Percentiles rank a stretch among this genome's conserved stretches.
These are phyloP conservation scores for Myxozyma lipomycoides DNA, from an alignment of 805 yeast genomes.

Conservation along the genomic window DNA sequence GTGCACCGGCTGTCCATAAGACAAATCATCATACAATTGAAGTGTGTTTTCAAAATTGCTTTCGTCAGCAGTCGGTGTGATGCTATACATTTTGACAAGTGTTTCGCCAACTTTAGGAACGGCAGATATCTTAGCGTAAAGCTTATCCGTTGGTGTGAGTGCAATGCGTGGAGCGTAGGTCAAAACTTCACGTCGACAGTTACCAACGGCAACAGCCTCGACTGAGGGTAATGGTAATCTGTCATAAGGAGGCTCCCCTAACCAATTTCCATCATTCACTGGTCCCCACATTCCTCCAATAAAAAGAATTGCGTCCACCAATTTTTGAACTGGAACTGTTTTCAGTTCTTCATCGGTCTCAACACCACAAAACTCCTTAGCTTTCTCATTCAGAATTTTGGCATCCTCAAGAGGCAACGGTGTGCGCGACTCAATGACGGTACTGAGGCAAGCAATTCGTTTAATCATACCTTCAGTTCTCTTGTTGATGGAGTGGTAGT, in stretches of 20 bases:
- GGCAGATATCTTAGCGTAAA: conserved; percentile 7
- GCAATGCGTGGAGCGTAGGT: conserved; percentile 24
- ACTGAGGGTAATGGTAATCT: conserved; percentile 17
- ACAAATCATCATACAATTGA: conserved; percentile 23
- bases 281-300: conserved; percentile 32
- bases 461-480: conserved; percentile 26
- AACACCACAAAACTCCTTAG: conserved; percentile 16
- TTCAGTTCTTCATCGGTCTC: conserved; percentile 27
- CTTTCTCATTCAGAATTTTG: conserved; percentile 18
- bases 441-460: conserved; percentile 33
- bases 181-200: conserved; percentile 32
- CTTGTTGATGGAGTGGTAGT: conserved; percentile 36
- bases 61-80: conserved; percentile 6
- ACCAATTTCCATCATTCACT: conserved; percentile 31
- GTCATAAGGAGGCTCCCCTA: conserved; percentile 27
- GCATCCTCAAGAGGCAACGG: conserved; percentile 29
- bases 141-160: conserved; percentile 13
- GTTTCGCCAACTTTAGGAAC: conserved; percentile 16
- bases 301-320: conserved; percentile 31
- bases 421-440: conserved; percentile 32
- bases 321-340: conserved; percentile 27
- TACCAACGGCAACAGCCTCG: conserved; percentile 32
- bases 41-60: conserved; percentile 7
- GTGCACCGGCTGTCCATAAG: conserved; percentile 24
- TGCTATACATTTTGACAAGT: conserved; percentile 14